phyloP scores from a whole-genome alignment of 2,329 filamentous ascomycete genomes.

The Ambrosiella xylebori region DNA sequence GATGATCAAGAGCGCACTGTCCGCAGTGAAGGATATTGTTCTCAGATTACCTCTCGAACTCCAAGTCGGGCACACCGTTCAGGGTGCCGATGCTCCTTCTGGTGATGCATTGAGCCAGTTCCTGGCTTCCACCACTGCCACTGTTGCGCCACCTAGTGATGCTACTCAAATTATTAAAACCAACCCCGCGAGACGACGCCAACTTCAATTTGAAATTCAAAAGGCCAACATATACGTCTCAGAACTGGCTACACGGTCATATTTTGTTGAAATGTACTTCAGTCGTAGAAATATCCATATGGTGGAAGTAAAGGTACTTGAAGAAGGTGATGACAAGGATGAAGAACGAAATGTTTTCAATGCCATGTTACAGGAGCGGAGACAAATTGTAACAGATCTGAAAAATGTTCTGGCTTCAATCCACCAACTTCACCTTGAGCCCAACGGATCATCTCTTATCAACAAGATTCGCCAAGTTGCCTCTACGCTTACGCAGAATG shows the following conservation, averaged over 20 bases:
- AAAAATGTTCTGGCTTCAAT: slow-evolving; percentile 59
- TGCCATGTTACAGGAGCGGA: slow-evolving; percentile 57
- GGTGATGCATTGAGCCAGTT: slow-evolving; percentile 17
- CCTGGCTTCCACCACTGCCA: slow-evolving; percentile 24
- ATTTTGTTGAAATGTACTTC: slow-evolving; percentile 75
- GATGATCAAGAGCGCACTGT: slow-evolving; percentile 53
- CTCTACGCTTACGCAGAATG: slow-evolving; percentile 50
- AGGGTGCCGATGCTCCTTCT: slow-evolving; percentile 17
- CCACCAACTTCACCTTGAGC: slow-evolving; percentile 70
- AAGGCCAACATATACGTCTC: slow-evolving; percentile 81
- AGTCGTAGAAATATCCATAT: slow-evolving; percentile 51
- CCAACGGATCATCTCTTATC: slow-evolving; percentile 47
- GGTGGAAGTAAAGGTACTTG: slow-evolving; percentile 20
- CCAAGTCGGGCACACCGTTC: slow-evolving; percentile 29
- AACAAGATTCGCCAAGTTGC: slow-evolving; percentile 76
- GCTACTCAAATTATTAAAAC: slow-evolving; percentile 32
- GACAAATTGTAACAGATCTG: slow-evolving; percentile 65
- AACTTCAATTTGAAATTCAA: slow-evolving; percentile 71
- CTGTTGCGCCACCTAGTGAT: slow-evolving; percentile 28
- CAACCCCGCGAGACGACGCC: slow-evolving; percentile 33
- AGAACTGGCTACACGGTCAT: slow-evolving; percentile 64
- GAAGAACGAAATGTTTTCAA: slow-evolving; percentile 34
- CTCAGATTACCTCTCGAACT: slow-evolving; percentile 53
- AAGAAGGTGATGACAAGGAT: slow-evolving; percentile 23
- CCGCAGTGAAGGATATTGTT: slow-evolving; percentile 51